Evolutionary conservation across 1,284 basidiomycete genomes (phyloP), one percentile per base, ranked within the genome.

Genomic region (Puccinia triticina): DNA sequence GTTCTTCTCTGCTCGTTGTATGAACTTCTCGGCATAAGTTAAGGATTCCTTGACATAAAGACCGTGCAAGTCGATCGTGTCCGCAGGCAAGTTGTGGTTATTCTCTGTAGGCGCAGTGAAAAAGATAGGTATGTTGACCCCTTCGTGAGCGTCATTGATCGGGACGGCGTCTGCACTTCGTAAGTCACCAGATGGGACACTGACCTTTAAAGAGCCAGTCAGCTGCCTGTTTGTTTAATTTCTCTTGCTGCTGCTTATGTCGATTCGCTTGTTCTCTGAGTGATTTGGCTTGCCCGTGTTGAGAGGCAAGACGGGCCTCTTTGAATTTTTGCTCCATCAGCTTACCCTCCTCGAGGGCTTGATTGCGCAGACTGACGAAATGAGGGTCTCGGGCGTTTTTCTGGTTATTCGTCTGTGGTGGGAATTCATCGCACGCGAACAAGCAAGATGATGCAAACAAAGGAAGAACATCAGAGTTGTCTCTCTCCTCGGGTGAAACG

Each of bases 11-110:
- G 46, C 71, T 76, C 26, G 32, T 7, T 67, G 40, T 29, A 69
- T 66, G n/a, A 75, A 79, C 61, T 2, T 29, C n/a, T 48, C 61
- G 12, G 50, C 59, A 32, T 59, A 57, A 23, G 14, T 43, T 37
- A 89, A 85, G 11, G 87, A 86, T 87, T 99, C 96, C 85, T 95
- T 94, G 74, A 96, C 95, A 87, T 94, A 97, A 10, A 99, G 88
- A 0, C 86, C 86, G 85, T 92, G 92, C 59, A 99, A 89, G 87
- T 99, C 93, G 69, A 97, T 89, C 85, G 94, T 93, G 1, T 92
- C 93, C 0, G 89, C 89, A 75, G 90, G 87, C 82, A 92, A 91
- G 82, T 92, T 90, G 87, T 90, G 89, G 88, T 97, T 97, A 86
- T 96, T 96, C 86, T 93, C 94, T 94, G 84, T 55, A 26, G n/a